Evolutionary conservation across 257 asterid species (phyloP).

Genomic region (Scutellaria galericulata): DNA sequence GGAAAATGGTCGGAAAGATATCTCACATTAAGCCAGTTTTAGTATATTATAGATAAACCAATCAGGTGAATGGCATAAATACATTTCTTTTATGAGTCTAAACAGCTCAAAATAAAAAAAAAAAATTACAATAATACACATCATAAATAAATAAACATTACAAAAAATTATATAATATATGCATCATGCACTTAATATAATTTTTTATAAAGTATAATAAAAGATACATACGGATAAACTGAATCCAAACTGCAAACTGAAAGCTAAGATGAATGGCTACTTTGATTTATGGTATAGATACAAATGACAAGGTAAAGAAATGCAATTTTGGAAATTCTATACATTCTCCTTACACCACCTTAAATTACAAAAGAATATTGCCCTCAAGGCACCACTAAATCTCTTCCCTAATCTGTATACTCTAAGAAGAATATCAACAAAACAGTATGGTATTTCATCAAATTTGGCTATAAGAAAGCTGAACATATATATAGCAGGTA

Average conservation of each 20-base stretch:
- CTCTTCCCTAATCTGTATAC: constrained; percentile 32
- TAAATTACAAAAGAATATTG: constrained; percentile 33
- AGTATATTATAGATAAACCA: no score
- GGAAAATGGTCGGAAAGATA: no score
- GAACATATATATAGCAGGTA: background rate
- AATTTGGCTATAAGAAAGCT: constrained; percentile 1
- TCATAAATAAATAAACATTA: no score
- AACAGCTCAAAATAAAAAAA: no score
- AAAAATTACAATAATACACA: no score
- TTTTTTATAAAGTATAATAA: background rate
- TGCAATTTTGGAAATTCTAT: background rate
- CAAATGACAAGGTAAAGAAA: constrained; percentile 1
- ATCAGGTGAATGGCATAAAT: no score
- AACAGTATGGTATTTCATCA: constrained; percentile 17
- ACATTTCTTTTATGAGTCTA: no score
- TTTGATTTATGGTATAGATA: constrained; percentile 34
- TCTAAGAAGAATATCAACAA: constrained; percentile 41
- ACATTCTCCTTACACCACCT: constrained; percentile 30
- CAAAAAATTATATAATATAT: no score
- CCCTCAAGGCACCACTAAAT: constrained; percentile 17
- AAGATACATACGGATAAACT: background rate
- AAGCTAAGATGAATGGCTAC: background rate
- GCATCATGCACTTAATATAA: no score
- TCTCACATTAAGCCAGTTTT: no score
- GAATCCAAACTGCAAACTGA: background rate